Percentiles rank a stretch among this genome's conserved stretches.
These are phyloP conservation scores for Dispira simplex DNA, from an alignment of 192 early-diverging fungal genomes.

Conservation along the genomic window DNA sequence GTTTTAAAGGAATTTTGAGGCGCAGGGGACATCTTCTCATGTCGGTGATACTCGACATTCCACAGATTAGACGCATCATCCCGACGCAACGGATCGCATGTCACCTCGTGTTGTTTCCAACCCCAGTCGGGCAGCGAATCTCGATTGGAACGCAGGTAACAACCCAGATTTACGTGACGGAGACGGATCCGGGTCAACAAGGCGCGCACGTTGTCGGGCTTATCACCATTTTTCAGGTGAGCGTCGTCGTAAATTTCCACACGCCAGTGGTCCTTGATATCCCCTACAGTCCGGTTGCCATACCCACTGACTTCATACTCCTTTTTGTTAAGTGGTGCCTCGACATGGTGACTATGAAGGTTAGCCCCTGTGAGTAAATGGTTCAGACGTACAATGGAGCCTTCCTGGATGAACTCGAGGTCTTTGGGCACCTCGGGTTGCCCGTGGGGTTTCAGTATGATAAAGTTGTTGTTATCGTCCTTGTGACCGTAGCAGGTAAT, in stretches of 20 bases:
- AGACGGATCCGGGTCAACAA: slow-evolving; percentile 73
- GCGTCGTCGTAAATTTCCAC: slow-evolving; percentile 67
- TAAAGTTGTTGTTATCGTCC: slow-evolving; percentile 90
- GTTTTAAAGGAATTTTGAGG: slow-evolving; percentile 42
- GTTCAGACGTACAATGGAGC: slow-evolving; percentile 68
- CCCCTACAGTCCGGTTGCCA: slow-evolving; percentile 53
- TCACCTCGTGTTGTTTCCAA: slow-evolving; percentile 83
- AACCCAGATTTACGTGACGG: slow-evolving; percentile 50
- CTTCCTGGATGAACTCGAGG: slow-evolving; percentile 50
- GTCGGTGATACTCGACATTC: slow-evolving; percentile 85
- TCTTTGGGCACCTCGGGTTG: slow-evolving; percentile 16
- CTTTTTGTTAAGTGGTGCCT: slow-evolving; percentile 51
- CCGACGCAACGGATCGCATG: slow-evolving; percentile 57
- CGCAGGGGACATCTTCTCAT: slow-evolving; percentile 62
- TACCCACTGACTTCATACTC: slow-evolving; percentile 87
- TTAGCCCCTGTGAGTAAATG: slow-evolving; percentile 57
- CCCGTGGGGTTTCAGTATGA: slow-evolving; percentile 45
- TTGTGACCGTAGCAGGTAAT: slow-evolving; percentile 88
- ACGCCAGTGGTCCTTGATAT: slow-evolving; percentile 84
- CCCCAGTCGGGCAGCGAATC: slow-evolving; percentile 91
- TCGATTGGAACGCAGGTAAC: slow-evolving; percentile 58
- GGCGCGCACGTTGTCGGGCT: slow-evolving; percentile 36
- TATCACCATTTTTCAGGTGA: slow-evolving; percentile 19
- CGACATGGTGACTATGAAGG: slow-evolving; percentile 72
- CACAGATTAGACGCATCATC: slow-evolving; percentile 61